Percentiles rank a stretch among this genome's conserved stretches.
Conservation (phyloP, 139 green algal genomes). For the Microglena sp. region DNA sequence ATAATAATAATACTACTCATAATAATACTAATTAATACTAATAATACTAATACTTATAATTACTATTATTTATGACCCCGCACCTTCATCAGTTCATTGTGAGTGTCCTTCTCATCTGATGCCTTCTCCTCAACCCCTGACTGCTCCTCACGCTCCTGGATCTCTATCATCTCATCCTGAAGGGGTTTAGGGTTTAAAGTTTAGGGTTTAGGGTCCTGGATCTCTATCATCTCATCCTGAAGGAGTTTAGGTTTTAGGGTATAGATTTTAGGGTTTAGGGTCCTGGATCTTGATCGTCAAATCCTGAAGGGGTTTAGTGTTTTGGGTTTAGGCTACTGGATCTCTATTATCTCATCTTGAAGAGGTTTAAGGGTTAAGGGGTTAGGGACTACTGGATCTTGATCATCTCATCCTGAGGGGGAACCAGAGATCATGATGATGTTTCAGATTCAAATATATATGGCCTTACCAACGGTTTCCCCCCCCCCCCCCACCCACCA, state of each 20-base stretch:
- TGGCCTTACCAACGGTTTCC: too few species aligned
- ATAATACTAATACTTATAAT: too few species aligned
- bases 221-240: conserved; percentile 71
- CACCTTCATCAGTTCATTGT: conserved; percentile 37
- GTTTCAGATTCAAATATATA: too few species aligned
- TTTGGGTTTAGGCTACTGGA: conserved; percentile 53
- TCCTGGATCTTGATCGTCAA: conserved; percentile 69
- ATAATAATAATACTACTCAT: too few species aligned
- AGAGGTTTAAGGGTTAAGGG: too few species aligned
- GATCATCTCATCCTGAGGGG: conserved; percentile 34
- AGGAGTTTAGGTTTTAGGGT: background rate
- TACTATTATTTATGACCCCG: too few species aligned
- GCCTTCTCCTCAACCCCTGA: conserved; percentile 38
- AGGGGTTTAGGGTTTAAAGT: background rate
- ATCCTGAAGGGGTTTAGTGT: conserved; percentile 34
- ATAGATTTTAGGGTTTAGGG: conserved; percentile 39
- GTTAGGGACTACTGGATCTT: too few species aligned
- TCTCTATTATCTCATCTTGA: conserved; percentile 66
- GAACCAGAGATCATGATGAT: too few species aligned
- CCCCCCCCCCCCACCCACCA: too few species aligned
- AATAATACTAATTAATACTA: too few species aligned
- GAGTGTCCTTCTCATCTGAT: conserved; percentile 27
- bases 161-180: conserved; percentile 71
- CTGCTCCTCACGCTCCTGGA: conserved; percentile 60
- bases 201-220: conserved; percentile 51